phyloP scores from a whole-genome alignment of 176 grass and related monocot genomes.

The Zoysia pacifica region DNA sequence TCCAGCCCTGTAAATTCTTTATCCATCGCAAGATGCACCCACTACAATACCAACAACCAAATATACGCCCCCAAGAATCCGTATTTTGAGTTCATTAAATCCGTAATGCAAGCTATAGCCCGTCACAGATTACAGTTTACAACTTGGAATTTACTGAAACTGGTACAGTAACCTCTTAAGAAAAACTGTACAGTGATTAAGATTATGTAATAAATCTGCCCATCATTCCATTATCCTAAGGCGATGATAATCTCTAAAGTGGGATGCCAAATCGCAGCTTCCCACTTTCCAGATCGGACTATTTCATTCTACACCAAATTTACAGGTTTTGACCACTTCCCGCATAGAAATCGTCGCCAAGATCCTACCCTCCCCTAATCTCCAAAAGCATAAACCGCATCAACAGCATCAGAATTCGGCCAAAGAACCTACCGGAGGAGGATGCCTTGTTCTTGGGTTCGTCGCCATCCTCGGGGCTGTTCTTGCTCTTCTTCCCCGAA shows the following conservation, averaged over 20 bases:
- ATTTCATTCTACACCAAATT: conserved; percentile 31
- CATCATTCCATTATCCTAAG: not conserved
- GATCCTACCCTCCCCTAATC: conserved; percentile 30
- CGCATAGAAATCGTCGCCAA: not conserved
- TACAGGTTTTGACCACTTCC: conserved; percentile 6
- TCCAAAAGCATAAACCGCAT: not conserved
- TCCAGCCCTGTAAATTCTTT: not conserved
- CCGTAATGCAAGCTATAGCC: not conserved
- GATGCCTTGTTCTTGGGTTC: conserved; percentile 42
- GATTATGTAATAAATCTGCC: not conserved
- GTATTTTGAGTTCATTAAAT: not conserved
- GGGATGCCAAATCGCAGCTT: not conserved
- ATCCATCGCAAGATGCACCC: not conserved
- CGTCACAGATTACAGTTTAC: not conserved
- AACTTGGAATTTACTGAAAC: not conserved
- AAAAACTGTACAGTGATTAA: not conserved
- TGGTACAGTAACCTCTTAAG: not conserved
- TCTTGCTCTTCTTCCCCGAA: conserved; percentile 61
- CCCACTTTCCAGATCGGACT: not conserved
- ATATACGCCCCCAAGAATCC: not conserved
- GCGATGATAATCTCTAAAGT: not conserved
- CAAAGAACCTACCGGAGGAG: conserved; percentile 43
- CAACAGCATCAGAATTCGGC: not conserved
- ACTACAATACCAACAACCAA: not conserved
- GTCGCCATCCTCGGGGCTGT: conserved; percentile 37